Evolutionary conservation across 2,329 filamentous ascomycete genomes (phyloP), one percentile per base, ranked within the genome.

Genomic region (Ustilaginoidea virens): DNA sequence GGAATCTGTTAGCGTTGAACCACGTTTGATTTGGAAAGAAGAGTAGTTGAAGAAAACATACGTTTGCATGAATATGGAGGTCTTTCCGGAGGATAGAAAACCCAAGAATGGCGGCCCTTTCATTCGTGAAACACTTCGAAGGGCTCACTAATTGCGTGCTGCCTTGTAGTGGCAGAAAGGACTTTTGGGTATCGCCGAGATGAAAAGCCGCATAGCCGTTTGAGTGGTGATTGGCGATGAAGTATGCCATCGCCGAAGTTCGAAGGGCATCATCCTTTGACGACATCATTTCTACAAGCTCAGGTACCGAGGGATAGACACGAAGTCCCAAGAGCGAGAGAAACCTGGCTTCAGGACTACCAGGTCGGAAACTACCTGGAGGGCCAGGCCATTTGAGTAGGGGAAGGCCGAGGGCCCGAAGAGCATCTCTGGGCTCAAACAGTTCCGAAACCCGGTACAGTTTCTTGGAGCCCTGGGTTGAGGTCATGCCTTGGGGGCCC

Each of bases 331-430:
- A 65, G 5, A 56, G 55, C 4, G 63, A 51, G 5, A 98, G 55
- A 37, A 98, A 90, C 23, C 63, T 68, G 1, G 71, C 83, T 52
- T 98, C 90, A 1, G 60, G 53, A 38, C 73, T 80, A 29, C 52
- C 58, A n/a, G 66, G 51, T 27, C 70, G 64, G 47, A 75, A 82
- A 35, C 66, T 70, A 4, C 74, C 66, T 8, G 62, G 58, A 14
- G 61, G 59, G 0, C 68, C 80, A 4, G 80, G 80, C 85, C 85
- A 96, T 45, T 83, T 80, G 23, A 92, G 52, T 4, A 93, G 63
- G 0, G 80, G 80, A 7, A 96, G 52, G 3, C 69, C 66, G 8
- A 96, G 63, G 13, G 69, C 61, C 20, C 80, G 67, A 6, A 92
- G 60, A 1, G 67, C 55, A 22, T 76, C 72, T 31, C 76, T 76